Base-by-base conservation (phyloP, 139 green algal species). In the Chlamydomonas sphaeroides region DNA sequence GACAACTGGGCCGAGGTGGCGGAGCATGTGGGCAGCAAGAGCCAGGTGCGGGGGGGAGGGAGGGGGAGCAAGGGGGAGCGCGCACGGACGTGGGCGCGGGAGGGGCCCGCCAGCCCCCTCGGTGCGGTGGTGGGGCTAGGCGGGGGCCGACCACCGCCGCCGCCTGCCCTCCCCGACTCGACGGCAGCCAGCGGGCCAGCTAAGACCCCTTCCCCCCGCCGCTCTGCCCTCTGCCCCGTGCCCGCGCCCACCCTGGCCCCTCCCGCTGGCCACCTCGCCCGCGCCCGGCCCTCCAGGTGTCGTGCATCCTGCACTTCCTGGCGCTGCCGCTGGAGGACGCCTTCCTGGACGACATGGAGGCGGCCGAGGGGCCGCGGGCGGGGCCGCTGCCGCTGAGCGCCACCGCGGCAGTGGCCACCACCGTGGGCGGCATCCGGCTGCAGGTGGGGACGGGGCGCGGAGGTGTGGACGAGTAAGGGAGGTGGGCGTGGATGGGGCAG, bases 271-370 rank as follows among this genome's bases (percentile, higher is more conserved):
- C n/a, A n/a, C n/a, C n/a, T n/a, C n/a, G n/a, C 36, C 25, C 39
- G 5, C 32, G 26, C 35, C 32, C 49, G n/a, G 45, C 42, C 32
- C 33, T 20, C 21, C 91, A 91, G 80, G 81, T 95, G 53, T 88
- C 98, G 85, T 99, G 97, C 88, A 87, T 98, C 36, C 72, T 91
- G 41, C 94, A 95, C 83, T 99, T 99, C 80, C 74, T 99, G 72
- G 80, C 88, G 85, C 79, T 99, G 83, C 95, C 96, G 32, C 98
- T 98, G 0, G 95, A 99, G 70, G 97, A 99, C 53, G 65, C 87
- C 5, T 93, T 97, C 41, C 68, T 98, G 42, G 89, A 96, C 4
- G 87, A 95, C 59, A 72, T 98, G 42, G 85, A 90, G 75, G 56
- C 20, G 23, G 18, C 3, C 56, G 56, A 21, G 38, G 65, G 42